Evolutionary conservation across 495 filamentous ascomycete species (phyloP).

Genomic region (Rhypophila decipiens): DNA sequence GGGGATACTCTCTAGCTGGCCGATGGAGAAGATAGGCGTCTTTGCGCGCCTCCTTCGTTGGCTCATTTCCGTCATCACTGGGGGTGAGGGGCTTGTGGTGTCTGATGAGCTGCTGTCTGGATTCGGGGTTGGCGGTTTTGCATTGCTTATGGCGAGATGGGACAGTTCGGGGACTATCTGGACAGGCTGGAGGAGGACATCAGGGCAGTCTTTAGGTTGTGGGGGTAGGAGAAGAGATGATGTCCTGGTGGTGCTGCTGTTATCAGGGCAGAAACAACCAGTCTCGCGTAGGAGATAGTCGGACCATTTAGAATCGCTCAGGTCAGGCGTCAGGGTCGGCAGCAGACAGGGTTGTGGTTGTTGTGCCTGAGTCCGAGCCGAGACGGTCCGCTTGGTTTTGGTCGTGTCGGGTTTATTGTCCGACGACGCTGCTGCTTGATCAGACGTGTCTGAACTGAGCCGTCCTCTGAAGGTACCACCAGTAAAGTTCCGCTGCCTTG

Average conservation of each 20-base stretch:
- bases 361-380: background rate
- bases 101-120: slow-evolving; percentile 3
- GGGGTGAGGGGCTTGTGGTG: slow-evolving; percentile 7
- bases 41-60: slow-evolving; percentile 41
- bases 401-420: slow-evolving; percentile 18
- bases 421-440: slow-evolving; percentile 9
- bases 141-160: slow-evolving; percentile 25
- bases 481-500: slow-evolving; percentile 25
- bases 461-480: slow-evolving; percentile 9
- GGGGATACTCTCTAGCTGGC: slow-evolving; percentile 29
- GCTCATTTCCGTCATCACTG: slow-evolving; percentile 11
- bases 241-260: background rate
- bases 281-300: slow-evolving; percentile 27
- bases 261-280: slow-evolving; percentile 24
- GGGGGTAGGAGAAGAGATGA: background rate
- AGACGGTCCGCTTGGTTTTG: slow-evolving; percentile 12
- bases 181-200: slow-evolving; percentile 15
- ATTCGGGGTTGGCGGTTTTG: slow-evolving; percentile 6
- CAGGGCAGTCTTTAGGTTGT: background rate
- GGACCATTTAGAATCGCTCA: slow-evolving; percentile 29
- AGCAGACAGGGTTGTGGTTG: slow-evolving; percentile 12
- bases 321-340: slow-evolving; percentile 11
- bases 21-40: slow-evolving; percentile 36
- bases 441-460: slow-evolving; percentile 8
- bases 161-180: slow-evolving; percentile 34